Evolutionary conservation across 2,329 filamentous ascomycete genomes (phyloP).

Genomic region (Clarireedia paspali): DNA sequence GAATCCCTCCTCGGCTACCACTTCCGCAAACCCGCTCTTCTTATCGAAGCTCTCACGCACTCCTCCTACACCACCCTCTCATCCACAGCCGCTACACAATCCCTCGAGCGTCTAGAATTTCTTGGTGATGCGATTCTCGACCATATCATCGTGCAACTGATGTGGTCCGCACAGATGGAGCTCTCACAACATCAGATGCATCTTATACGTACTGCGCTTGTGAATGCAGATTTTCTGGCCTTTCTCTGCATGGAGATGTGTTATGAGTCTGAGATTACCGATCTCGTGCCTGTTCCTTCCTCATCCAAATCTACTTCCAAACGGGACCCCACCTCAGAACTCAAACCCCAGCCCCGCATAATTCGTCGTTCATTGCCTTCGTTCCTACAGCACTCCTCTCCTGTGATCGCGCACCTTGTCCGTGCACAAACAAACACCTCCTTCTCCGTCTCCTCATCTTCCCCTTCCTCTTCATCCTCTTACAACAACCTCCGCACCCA

Average conservation of each 20-base stretch:
- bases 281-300: constrained; percentile 8
- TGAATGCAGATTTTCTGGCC: constrained; percentile 73
- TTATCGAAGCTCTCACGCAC: constrained; percentile 78
- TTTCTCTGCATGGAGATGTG: constrained; percentile 61
- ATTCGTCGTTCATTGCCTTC: constrained; percentile 45
- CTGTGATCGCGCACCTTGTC: constrained; percentile 33
- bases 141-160: constrained; percentile 57
- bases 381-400: constrained; percentile 56
- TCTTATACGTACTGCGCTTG: constrained; percentile 63
- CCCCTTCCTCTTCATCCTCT: not conserved
- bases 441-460: not conserved
- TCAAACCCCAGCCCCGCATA: constrained; percentile 8
- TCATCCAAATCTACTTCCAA: not conserved
- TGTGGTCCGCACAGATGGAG: constrained; percentile 40
- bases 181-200: constrained; percentile 61
- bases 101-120: constrained; percentile 74
- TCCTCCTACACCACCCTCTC: constrained; percentile 41
- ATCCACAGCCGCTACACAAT: constrained; percentile 33
- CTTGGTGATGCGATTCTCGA: constrained; percentile 83
- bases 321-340: not conserved
- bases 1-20: constrained; percentile 63
- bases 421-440: constrained; percentile 32
- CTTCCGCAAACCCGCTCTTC: constrained; percentile 60
- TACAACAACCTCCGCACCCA: constrained; percentile 35
- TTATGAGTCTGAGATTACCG: constrained; percentile 29